Conservation (phyloP, 2,329 filamentous ascomycete genomes). For the Mycocentrospora acerina region DNA sequence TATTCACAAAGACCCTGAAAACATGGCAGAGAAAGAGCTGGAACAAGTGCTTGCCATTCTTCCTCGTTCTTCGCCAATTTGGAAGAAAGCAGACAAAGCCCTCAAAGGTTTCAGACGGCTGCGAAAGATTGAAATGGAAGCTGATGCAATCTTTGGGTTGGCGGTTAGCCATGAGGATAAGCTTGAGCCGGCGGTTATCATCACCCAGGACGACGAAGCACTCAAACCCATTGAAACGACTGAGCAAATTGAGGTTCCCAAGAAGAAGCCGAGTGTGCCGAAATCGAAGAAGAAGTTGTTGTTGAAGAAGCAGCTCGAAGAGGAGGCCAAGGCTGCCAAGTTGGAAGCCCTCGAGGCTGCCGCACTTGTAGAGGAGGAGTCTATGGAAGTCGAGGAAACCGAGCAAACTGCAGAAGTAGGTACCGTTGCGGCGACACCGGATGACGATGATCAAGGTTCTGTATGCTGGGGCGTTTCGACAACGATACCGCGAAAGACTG, state of each 20-base stretch:
- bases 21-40: slow-evolving; percentile 64
- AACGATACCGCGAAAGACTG: slow-evolving; percentile 61
- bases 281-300: slow-evolving; percentile 72
- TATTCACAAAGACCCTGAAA: slow-evolving; percentile 64
- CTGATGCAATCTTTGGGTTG: slow-evolving; percentile 66
- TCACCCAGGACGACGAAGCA: slow-evolving; percentile 48
- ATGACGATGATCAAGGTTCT: slow-evolving; percentile 48
- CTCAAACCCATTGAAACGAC: slow-evolving; percentile 41
- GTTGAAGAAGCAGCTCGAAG: slow-evolving; percentile 75
- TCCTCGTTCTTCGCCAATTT: slow-evolving; percentile 63
- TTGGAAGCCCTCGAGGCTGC: slow-evolving; percentile 49
- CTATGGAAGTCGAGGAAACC: slow-evolving; percentile 28
- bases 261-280: slow-evolving; percentile 44
- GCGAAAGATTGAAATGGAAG: slow-evolving; percentile 80
- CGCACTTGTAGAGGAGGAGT: slow-evolving; percentile 47
- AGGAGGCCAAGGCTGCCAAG: slow-evolving; percentile 47
- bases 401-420: slow-evolving; percentile 29
- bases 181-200: slow-evolving; percentile 35
- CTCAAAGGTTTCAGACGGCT: slow-evolving; percentile 56
- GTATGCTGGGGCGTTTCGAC: slow-evolving; percentile 63
- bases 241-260: slow-evolving; percentile 22
- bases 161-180: slow-evolving; percentile 50
- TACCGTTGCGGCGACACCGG: slow-evolving; percentile 30
- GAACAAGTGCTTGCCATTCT: slow-evolving; percentile 58
- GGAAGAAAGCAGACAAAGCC: slow-evolving; percentile 71